Conservation (phyloP, 1,284 basidiomycete genomes). For the Sanghuangporus weigelae region DNA sequence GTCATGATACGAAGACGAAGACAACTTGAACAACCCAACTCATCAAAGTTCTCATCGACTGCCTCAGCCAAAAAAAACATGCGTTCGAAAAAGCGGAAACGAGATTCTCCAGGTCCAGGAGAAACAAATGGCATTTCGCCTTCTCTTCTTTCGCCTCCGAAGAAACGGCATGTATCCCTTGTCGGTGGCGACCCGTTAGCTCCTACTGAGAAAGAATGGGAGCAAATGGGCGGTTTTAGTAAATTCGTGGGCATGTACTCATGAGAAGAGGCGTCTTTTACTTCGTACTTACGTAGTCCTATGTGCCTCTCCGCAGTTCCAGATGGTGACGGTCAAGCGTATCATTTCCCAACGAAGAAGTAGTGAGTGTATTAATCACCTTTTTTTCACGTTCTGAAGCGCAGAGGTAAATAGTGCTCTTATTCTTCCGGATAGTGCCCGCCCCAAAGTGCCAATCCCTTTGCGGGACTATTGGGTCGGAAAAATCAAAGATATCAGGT, state of each 20-base stretch:
- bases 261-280: not conserved
- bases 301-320: not conserved
- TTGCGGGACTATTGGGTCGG: slow-evolving; percentile 14
- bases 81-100: too few species aligned
- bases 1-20: not conserved
- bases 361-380: not conserved
- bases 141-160: too few species aligned
- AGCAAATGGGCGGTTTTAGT: not conserved
- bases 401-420: slow-evolving; percentile 4
- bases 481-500: slow-evolving; percentile 15
- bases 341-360: not conserved
- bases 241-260: slow-evolving; percentile 4
- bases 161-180: too few species aligned
- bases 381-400: not conserved
- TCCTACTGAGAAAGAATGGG: slow-evolving; percentile 9
- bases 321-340: not conserved
- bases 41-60: too few species aligned
- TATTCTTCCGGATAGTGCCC: slow-evolving; percentile 6
- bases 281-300: not conserved
- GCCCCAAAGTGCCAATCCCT: not conserved
- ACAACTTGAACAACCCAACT: too few species aligned
- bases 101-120: too few species aligned
- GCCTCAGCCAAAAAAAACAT: too few species aligned
- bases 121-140: too few species aligned
- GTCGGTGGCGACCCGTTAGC: not conserved